A percentile compares a stretch with the other conserved stretches of the same genome.
Evolutionary conservation across 805 yeast genomes (phyloP).

Genomic region (Ogataea thermomethanolica): DNA sequence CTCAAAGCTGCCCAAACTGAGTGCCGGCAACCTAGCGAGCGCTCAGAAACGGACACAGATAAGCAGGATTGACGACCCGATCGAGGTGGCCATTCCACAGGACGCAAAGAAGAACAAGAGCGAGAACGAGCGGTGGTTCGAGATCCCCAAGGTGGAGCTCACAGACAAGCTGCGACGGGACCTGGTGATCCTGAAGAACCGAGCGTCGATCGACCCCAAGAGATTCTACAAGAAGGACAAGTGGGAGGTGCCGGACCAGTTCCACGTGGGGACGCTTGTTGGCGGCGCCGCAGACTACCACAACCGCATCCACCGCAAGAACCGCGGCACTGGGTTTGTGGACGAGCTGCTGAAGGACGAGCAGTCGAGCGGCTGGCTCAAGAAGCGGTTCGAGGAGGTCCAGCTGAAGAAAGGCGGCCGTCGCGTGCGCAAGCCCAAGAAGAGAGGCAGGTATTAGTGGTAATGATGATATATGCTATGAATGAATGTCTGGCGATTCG

Average conservation of each 20-base stretch:
- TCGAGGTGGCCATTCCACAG: constrained; percentile 24
- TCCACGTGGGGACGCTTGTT: constrained; percentile 85
- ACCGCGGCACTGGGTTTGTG: constrained; percentile 74
- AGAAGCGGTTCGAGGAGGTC: constrained; percentile 77
- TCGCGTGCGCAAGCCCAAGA: constrained; percentile 51
- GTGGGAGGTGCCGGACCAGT: constrained; percentile 53
- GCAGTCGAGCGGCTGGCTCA: constrained; percentile 70
- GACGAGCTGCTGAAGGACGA: constrained; percentile 79
- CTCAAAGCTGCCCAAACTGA: constrained; percentile 33
- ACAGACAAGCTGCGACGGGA: constrained; percentile 75
- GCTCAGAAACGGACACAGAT: constrained; percentile 9
- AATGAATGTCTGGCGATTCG: too few relatives aligned
- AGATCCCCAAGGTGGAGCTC: constrained; percentile 70
- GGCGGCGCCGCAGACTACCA: constrained; percentile 80
- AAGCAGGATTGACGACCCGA: constrained; percentile 43
- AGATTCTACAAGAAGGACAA: constrained; percentile 87
- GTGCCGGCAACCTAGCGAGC: constrained; percentile 28
- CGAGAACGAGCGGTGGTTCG: constrained; percentile 69
- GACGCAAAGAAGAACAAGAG: constrained; percentile 32
- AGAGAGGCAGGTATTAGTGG: background rate
- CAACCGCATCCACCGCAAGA: constrained; percentile 63
- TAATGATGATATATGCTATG: background rate
- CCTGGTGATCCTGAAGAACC: constrained; percentile 70
- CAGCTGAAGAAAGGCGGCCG: constrained; percentile 69
- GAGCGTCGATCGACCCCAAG: constrained; percentile 92